Conservation (phyloP, 805 yeast species). For the Maudiozyma turicensis region DNA sequence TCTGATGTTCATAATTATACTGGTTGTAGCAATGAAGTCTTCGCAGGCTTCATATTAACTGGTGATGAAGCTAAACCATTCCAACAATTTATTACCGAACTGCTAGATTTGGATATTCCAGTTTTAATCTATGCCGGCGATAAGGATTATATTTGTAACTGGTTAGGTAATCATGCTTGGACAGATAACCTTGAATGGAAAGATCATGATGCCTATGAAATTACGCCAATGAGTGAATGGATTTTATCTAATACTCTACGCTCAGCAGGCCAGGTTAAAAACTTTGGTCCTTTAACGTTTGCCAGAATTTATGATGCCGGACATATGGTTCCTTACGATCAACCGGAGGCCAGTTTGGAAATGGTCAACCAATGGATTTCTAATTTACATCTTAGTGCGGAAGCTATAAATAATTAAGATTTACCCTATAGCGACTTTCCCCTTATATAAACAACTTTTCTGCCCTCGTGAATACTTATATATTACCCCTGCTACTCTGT, state of each 20-base stretch:
- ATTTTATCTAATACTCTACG: constrained; percentile 28
- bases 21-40: constrained; percentile 61
- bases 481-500: too few relatives aligned
- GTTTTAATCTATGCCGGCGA: constrained; percentile 91
- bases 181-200: constrained; percentile 59
- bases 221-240: constrained; percentile 37
- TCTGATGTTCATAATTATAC: constrained; percentile 68
- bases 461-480: too few relatives aligned
- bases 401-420: background rate
- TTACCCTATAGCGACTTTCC: too few relatives aligned
- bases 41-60: constrained; percentile 55
- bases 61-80: constrained; percentile 86
- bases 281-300: constrained; percentile 60
- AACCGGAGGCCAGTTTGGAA: constrained; percentile 61
- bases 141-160: constrained; percentile 85
- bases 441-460: too few relatives aligned
- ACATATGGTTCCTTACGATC: constrained; percentile 88
- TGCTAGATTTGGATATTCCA: constrained; percentile 63
- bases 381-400: constrained; percentile 17
- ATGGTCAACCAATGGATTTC: constrained; percentile 70
- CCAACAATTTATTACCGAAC: constrained; percentile 60
- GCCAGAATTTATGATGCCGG: constrained; percentile 75
- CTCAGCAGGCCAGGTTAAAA: constrained; percentile 66
- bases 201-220: constrained; percentile 39
- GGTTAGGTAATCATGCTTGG: constrained; percentile 89